Evolutionary conservation across 208 protist genomes (phyloP), one percentile per base, ranked within the genome.

Genomic region (Wallacemonas rigidus): DNA sequence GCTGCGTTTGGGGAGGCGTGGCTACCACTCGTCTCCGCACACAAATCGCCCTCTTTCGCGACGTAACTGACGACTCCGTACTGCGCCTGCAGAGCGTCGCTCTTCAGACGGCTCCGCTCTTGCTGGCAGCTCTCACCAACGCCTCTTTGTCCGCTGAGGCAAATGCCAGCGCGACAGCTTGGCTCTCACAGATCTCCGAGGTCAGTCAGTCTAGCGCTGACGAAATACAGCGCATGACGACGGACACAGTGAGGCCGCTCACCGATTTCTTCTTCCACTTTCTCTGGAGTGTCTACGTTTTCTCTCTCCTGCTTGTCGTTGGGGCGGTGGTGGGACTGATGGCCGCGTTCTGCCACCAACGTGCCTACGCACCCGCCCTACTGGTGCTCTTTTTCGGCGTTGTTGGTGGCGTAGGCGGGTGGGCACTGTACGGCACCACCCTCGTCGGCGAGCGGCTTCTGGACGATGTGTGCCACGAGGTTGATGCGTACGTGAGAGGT

Each of bases 391-490:
- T 85, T 44, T 81, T 82, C 62, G 55, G 65, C 50, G 11, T 80
- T 2, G n/a, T 87, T 61, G 72, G 51, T 17, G 71, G 79, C n/a
- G 2, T 77, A 4, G 47, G 70, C n/a, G 41, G n/a, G 40, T 89
- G 76, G 78, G 45, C 38, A 41, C 35, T 47, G 36, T 69, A 79
- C 58, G 85, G 76, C 3, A 5, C 70, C 38, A 48, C 71, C 6
- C 47, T 75, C 15, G 39, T 75, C 6, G 58, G 39, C 7, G 56
- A 71, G 36, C 71, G 79, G 39, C 39, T 79, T 2, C 26, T 87
- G 3, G 44, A 55, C 4, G 68, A 89, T 26, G 64, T 56, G 58
- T 89, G 85, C 64, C 54, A 67, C 41, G 81, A 89, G 54, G 73
- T 89, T 15, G 39, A 69, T 8, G 75, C 70, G n/a, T 86, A 76